Conservation (phyloP, 2,329 filamentous ascomycete species). For the Esteya vermicola region DNA sequence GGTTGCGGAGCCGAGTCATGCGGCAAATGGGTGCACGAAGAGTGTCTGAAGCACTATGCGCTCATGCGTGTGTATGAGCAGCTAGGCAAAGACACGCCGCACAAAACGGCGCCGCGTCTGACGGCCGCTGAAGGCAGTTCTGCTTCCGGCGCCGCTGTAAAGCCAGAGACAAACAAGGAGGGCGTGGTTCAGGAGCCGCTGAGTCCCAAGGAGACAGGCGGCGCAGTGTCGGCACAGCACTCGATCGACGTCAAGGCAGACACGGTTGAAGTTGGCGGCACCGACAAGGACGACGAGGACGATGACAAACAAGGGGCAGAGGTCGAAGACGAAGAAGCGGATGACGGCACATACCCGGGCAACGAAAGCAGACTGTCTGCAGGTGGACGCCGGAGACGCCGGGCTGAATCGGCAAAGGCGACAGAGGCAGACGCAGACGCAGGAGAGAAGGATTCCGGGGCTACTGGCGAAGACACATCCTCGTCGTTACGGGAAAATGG, state of each 20-base stretch:
- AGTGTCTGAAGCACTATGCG: conserved; percentile 44
- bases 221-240: conserved; percentile 31
- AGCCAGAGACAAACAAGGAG: conserved; percentile 13
- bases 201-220: conserved; percentile 35
- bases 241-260: conserved; percentile 39
- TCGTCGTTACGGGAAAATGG: not conserved
- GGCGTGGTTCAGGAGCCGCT: conserved; percentile 29
- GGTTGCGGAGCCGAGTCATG: conserved; percentile 41
- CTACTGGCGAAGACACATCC: too few species aligned
- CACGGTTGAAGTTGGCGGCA: conserved; percentile 19
- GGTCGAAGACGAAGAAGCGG: conserved; percentile 17
- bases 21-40: conserved; percentile 47
- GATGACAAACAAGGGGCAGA: too few species aligned
- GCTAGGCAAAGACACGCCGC: conserved; percentile 35
- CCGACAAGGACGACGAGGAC: conserved; percentile 21
- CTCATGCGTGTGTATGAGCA: conserved; percentile 34
- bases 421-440: too few species aligned
- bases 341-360: conserved; percentile 9
- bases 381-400: too few species aligned
- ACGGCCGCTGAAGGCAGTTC: too few species aligned
- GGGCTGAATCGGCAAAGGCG: too few species aligned
- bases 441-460: too few species aligned
- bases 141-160: too few species aligned
- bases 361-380: not conserved
- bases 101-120: conserved; percentile 20